Conservation (phyloP, 331 rosid species). For the Telfairia occidentalis region DNA sequence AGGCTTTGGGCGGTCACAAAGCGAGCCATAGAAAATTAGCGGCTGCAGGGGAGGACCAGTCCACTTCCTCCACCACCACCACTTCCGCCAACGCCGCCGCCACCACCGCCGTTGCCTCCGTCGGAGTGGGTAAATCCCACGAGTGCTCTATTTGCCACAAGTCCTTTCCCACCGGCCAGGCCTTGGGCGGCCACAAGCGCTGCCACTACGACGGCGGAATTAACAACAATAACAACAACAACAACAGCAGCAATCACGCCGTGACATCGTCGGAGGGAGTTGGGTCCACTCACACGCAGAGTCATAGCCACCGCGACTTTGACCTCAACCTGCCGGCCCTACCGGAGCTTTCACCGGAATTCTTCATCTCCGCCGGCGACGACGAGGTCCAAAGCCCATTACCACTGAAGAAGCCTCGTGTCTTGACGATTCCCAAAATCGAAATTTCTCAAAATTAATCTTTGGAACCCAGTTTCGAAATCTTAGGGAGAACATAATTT, state of each 20-base stretch:
- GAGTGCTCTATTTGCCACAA: conserved; percentile 92
- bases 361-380: conserved; percentile 35
- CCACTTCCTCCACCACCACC: conserved; percentile 30
- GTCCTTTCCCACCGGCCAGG: conserved; percentile 84
- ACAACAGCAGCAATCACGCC: conserved; percentile 15
- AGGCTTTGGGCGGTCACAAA: conserved; percentile 95
- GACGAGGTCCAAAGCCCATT: conserved; percentile 88
- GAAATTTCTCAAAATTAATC: conserved; percentile 26
- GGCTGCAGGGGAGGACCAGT: conserved; percentile 39
- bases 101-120: conserved; percentile 29
- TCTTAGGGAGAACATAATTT: background rate
- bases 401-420: conserved; percentile 61
- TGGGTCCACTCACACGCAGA: conserved; percentile 40
- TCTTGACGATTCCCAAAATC: conserved; percentile 29
- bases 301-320: conserved; percentile 56
- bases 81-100: conserved; percentile 45
- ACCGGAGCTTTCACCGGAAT: conserved; percentile 43
- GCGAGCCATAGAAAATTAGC: conserved; percentile 75
- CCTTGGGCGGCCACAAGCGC: conserved; percentile 97
- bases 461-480: background rate
- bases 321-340: conserved; percentile 86
- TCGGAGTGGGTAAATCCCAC: conserved; percentile 42
- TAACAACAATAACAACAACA: background rate
- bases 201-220: conserved; percentile 89
- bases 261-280: conserved; percentile 57